Evolutionary conservation across 192 early-diverging fungal genomes (phyloP).

Genomic region (Umbelopsis ramanniana): DNA sequence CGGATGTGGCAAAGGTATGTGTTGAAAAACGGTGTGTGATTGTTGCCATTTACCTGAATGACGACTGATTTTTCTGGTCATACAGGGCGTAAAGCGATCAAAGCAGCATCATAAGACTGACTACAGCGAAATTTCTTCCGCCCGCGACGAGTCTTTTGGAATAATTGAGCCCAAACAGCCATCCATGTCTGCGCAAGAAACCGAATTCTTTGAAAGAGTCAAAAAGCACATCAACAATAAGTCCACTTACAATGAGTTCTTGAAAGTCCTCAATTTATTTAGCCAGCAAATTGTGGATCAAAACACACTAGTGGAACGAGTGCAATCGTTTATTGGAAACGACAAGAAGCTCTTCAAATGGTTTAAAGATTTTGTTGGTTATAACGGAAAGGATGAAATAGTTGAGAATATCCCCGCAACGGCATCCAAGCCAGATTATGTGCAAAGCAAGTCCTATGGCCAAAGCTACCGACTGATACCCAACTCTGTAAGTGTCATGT

Average conservation of each 20-base stretch:
- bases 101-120: conserved; percentile 30
- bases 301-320: conserved; percentile 81
- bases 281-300: conserved; percentile 92
- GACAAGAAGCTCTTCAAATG: conserved; percentile 89
- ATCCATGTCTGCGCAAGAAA: conserved; percentile 72
- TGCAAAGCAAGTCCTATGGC: conserved; percentile 64
- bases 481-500: conserved; percentile 51
- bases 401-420: conserved; percentile 67
- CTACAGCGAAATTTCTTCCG: conserved; percentile 21
- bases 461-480: conserved; percentile 77
- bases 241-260: conserved; percentile 91
- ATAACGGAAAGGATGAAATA: conserved; percentile 73
- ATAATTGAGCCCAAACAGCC: conserved; percentile 37
- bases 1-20: conserved; percentile 21
- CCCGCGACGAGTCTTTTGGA: not conserved
- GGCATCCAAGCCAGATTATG: conserved; percentile 65
- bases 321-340: conserved; percentile 82
- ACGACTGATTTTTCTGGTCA: not conserved
- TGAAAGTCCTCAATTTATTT: conserved; percentile 94
- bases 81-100: conserved; percentile 17
- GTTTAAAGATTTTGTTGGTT: conserved; percentile 90
- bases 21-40: too few species aligned
- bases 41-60: too few species aligned
- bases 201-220: conserved; percentile 93
- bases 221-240: conserved; percentile 88